Evolutionary conservation across 805 yeast species (phyloP).

Genomic region (Soucietia sequanensis): DNA sequence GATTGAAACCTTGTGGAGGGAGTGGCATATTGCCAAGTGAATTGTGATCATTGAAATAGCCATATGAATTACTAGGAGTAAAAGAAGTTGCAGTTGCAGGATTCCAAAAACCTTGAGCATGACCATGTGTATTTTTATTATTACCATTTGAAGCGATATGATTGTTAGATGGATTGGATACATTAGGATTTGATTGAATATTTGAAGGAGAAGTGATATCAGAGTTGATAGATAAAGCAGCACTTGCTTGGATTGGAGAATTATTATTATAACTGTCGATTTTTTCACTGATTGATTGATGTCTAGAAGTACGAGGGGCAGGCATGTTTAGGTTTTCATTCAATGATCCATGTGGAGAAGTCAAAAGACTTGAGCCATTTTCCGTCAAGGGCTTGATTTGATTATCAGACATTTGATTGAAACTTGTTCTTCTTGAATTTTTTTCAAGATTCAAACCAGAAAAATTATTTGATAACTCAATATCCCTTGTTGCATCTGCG

Average conservation of each 20-base stretch:
- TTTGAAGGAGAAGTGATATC: slow-evolving; percentile 20
- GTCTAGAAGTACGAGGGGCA: slow-evolving; percentile 35
- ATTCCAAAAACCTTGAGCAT: slow-evolving; percentile 54
- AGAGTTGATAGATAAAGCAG: slow-evolving; percentile 30
- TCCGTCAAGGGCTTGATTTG: not conserved
- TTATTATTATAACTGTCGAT: slow-evolving; percentile 54
- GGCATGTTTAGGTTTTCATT: slow-evolving; percentile 44
- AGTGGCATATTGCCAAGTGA: slow-evolving; percentile 13
- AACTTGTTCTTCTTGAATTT: slow-evolving; percentile 1
- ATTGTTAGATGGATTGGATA: not conserved
- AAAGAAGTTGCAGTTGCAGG: slow-evolving; percentile 64
- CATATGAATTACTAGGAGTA: slow-evolving; percentile 40
- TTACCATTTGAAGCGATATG: slow-evolving; percentile 14
- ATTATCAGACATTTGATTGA: not conserved
- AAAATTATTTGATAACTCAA: slow-evolving; percentile 43
- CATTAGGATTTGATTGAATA: no score
- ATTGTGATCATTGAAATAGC: slow-evolving; percentile 30
- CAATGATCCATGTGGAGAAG: slow-evolving; percentile 39
- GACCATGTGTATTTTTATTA: slow-evolving; percentile 10
- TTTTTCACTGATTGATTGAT: slow-evolving; percentile 59
- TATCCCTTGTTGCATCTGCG: slow-evolving; percentile 68
- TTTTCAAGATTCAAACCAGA: not conserved
- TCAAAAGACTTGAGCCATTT: slow-evolving; percentile 10
- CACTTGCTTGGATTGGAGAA: slow-evolving; percentile 46
- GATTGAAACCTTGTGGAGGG: slow-evolving; percentile 24